Evolutionary conservation across 768 basidiomycete genomes (phyloP).

Genomic region (Suillus cothurnatus): DNA sequence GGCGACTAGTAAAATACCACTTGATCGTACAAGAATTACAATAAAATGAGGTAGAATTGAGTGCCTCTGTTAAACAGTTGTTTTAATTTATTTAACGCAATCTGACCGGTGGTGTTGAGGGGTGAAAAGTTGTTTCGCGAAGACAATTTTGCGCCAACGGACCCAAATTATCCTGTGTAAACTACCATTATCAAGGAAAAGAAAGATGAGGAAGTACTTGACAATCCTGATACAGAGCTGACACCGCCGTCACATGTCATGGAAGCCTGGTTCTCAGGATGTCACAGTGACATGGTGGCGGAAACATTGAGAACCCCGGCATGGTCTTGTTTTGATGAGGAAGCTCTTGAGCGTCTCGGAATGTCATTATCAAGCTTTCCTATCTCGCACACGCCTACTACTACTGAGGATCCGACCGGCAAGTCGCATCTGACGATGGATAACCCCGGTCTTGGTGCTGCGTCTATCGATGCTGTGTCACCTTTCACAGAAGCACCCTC

Average conservation of each 20-base stretch:
- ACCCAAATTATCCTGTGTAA: neutral
- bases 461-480: neutral
- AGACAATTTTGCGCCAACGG: neutral
- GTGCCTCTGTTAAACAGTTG: too few species aligned
- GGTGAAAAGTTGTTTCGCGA: neutral
- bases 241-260: slow-evolving; percentile 49
- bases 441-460: neutral
- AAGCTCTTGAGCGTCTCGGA: slow-evolving; percentile 46
- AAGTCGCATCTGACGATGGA: neutral
- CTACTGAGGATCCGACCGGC: neutral
- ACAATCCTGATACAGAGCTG: neutral
- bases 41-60: too few species aligned
- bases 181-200: neutral
- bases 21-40: too few species aligned
- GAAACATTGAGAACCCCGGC: slow-evolving; percentile 47
- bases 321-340: slow-evolving; percentile 48
- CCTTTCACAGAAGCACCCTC: neutral
- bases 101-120: too few species aligned
- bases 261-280: slow-evolving; percentile 83
- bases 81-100: too few species aligned
- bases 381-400: slow-evolving; percentile 12
- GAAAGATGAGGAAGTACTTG: neutral
- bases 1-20: too few species aligned
- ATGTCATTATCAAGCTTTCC: slow-evolving; percentile 27
- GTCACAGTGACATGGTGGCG: slow-evolving; percentile 78